Evolutionary conservation across 345 rosid species (phyloP).

Genomic region (Capsella bursapastoris): DNA sequence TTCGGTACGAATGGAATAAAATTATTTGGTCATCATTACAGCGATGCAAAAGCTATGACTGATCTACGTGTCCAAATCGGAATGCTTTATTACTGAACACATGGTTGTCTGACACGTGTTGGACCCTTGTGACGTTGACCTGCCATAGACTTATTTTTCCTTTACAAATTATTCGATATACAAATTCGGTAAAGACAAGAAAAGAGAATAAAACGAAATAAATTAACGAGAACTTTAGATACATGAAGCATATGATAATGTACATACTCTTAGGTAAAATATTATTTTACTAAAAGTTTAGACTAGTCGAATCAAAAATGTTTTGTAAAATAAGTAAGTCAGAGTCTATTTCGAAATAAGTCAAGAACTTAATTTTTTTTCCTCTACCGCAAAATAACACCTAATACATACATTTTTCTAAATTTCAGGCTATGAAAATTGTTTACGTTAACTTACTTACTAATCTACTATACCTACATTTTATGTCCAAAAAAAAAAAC

Average conservation of each 20-base stretch:
- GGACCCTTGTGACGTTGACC: conserved; percentile 38
- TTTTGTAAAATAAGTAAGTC: background rate
- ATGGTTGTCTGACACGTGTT: conserved; percentile 38
- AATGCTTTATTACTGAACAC: conserved; percentile 26
- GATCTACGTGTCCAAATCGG: conserved; percentile 16
- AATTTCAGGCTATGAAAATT: background rate
- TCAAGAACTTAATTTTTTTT: conserved; percentile 3
- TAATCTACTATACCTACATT: background rate
- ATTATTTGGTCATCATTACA: conserved; percentile 49
- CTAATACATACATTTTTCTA: background rate
- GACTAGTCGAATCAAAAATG: background rate
- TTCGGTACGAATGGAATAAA: conserved; percentile 9
- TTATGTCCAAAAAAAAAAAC: background rate
- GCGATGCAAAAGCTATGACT: conserved; percentile 22
- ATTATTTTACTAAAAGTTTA: background rate
- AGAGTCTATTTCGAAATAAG: background rate
- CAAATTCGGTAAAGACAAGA: conserved; percentile 9
- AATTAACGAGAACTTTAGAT: background rate
- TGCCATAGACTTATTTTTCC: background rate
- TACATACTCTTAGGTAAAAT: background rate
- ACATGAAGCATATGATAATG: background rate
- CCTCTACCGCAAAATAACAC: background rate
- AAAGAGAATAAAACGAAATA: conserved; percentile 24
- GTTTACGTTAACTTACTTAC: background rate
- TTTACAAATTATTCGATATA: conserved; percentile 11